Percentiles rank a stretch among this genome's conserved stretches.
phyloP scores from a whole-genome alignment of 2,329 filamentous ascomycete species.

The Curvularia verruculosa region DNA sequence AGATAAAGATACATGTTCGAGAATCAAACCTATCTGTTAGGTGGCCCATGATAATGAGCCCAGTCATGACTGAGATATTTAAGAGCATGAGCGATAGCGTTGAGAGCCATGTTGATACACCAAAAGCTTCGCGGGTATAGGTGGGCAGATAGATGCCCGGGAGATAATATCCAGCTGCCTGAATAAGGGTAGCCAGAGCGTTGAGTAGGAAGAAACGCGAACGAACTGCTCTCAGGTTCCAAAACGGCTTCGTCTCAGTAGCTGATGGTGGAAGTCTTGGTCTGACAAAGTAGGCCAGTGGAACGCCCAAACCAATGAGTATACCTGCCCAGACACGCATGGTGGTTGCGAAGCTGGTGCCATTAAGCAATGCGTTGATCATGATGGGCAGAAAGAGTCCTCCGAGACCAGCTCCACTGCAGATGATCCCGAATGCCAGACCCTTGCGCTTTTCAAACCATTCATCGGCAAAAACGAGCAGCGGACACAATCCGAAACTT shows the following conservation, averaged over 20 bases:
- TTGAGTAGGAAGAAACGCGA: slow-evolving; percentile 8
- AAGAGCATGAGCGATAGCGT: slow-evolving; percentile 45
- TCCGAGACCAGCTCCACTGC: slow-evolving; percentile 50
- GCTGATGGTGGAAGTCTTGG: neutral
- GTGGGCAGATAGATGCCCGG: slow-evolving; percentile 48
- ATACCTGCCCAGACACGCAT: slow-evolving; percentile 46
- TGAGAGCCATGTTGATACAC: slow-evolving; percentile 23
- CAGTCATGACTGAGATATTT: slow-evolving; percentile 43
- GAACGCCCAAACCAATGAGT: neutral
- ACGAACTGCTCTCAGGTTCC: neutral
- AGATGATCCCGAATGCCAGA: slow-evolving; percentile 67
- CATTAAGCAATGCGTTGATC: slow-evolving; percentile 48
- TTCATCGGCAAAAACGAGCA: slow-evolving; percentile 62
- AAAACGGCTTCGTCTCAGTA: neutral
- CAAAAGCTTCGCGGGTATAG: slow-evolving; percentile 41
- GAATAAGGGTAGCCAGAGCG: slow-evolving; percentile 44
- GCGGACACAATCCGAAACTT: slow-evolving; percentile 54
- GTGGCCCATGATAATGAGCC: slow-evolving; percentile 43
- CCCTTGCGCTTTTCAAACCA: slow-evolving; percentile 66
- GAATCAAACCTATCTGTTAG: slow-evolving; percentile 51
- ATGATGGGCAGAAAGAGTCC: slow-evolving; percentile 54
- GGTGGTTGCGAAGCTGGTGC: slow-evolving; percentile 50
- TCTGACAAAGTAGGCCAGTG: neutral
- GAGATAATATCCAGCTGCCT: slow-evolving; percentile 49
- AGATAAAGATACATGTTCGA: slow-evolving; percentile 44